Evolutionary conservation across 176 grass and related monocot species (phyloP).

Genomic region (Ensete ventricosum): DNA sequence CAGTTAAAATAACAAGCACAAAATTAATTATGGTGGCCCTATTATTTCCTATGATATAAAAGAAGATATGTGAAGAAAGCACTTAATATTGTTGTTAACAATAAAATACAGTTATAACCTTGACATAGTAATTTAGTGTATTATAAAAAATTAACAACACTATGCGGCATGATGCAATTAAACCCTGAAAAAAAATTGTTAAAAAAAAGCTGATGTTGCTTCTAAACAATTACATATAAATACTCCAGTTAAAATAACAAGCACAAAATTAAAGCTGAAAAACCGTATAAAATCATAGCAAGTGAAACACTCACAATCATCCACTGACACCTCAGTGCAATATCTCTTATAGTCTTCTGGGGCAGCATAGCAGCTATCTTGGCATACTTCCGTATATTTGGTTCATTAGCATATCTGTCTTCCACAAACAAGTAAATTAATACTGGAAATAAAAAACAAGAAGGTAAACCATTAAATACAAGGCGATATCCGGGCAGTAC

Average conservation of each 20-base stretch:
- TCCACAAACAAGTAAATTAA: neutral
- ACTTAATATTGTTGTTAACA: too few species aligned
- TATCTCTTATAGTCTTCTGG: slow-evolving; percentile 37
- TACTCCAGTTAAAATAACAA: neutral
- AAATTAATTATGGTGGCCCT: too few species aligned
- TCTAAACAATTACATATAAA: too few species aligned
- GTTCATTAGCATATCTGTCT: slow-evolving; percentile 26
- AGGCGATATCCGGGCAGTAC: neutral
- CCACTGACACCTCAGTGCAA: slow-evolving; percentile 38
- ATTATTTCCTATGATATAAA: too few species aligned
- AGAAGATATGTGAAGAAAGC: too few species aligned
- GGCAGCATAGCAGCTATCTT: slow-evolving; percentile 31
- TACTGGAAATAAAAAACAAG: neutral
- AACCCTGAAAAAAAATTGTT: too few species aligned
- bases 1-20: too few species aligned
- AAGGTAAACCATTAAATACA: neutral
- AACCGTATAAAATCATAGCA: neutral
- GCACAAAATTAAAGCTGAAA: neutral
- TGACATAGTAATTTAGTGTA: too few species aligned
- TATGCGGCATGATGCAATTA: too few species aligned
- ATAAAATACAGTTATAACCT: too few species aligned
- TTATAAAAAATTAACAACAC: too few species aligned
- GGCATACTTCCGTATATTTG: slow-evolving; percentile 23
- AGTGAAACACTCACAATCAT: slow-evolving; percentile 21
- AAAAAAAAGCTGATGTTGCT: too few species aligned